Evolutionary conservation across 768 basidiomycete species (phyloP).

Genomic region (Lactarius vividus): DNA sequence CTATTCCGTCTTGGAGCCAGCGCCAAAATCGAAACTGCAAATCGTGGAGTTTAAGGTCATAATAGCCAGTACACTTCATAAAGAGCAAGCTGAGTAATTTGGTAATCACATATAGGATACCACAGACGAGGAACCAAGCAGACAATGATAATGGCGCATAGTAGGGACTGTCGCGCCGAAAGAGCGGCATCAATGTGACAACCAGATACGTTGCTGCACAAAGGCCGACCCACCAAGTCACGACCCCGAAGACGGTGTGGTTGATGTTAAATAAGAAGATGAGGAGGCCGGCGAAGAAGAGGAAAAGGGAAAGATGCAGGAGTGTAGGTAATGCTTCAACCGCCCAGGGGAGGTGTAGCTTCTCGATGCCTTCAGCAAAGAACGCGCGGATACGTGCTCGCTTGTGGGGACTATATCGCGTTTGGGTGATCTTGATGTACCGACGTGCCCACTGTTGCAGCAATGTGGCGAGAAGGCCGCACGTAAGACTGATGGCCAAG

Average conservation of each 20-base stretch:
- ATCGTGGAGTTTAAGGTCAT: neutral
- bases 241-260: constrained; percentile 1
- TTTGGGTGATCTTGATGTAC: constrained; percentile 1
- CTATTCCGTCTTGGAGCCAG: neutral
- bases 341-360: neutral
- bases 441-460: constrained; percentile 11
- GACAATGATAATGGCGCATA: constrained; percentile 3
- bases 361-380: constrained; percentile 6
- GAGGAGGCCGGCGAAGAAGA: constrained; percentile 20
- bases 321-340: constrained; percentile 13
- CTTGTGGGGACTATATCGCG: neutral
- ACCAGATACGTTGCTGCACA: neutral
- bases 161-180: constrained; percentile 3
- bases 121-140: neutral
- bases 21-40: neutral
- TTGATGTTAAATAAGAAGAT: constrained; percentile 13
- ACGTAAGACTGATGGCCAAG: constrained; percentile 10
- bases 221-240: neutral
- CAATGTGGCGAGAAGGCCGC: constrained; percentile 7
- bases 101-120: neutral
- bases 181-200: constrained; percentile 9
- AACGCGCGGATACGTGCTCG: constrained; percentile 7
- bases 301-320: constrained; percentile 19
- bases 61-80: too few relatives aligned
- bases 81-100: neutral